Evolutionary conservation across 805 yeast species (phyloP).

Genomic region (Wickerhamomyces pijperi): DNA sequence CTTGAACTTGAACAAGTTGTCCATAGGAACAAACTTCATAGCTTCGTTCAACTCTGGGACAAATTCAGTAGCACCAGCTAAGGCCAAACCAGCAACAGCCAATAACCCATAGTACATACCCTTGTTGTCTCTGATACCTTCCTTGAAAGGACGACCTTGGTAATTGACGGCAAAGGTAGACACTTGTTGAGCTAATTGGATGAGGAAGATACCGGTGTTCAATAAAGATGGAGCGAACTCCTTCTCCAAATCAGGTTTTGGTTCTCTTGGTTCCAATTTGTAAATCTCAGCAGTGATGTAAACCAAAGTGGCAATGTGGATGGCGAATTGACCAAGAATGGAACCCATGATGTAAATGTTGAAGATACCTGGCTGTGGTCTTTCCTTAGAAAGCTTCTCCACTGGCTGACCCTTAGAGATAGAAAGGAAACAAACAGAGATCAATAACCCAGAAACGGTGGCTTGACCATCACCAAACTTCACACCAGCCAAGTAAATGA

Average conservation of each 20-base stretch:
- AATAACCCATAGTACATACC: slow-evolving; percentile 95
- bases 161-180: slow-evolving; percentile 96
- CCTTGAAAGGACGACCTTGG: slow-evolving; percentile 94
- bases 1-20: slow-evolving; percentile 56
- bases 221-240: slow-evolving; percentile 80
- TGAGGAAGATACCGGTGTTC: slow-evolving; percentile 90
- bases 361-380: slow-evolving; percentile 97
- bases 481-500: slow-evolving; percentile 91
- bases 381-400: slow-evolving; percentile 77
- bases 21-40: slow-evolving; percentile 87
- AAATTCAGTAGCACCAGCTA: slow-evolving; percentile 89
- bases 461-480: slow-evolving; percentile 97
- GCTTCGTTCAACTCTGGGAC: slow-evolving; percentile 90
- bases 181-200: slow-evolving; percentile 92
- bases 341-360: slow-evolving; percentile 96
- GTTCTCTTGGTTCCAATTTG: slow-evolving; percentile 84
- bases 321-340: slow-evolving; percentile 89
- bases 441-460: slow-evolving; percentile 87
- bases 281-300: slow-evolving; percentile 80
- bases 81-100: slow-evolving; percentile 81
- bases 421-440: slow-evolving; percentile 89
- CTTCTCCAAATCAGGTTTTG: slow-evolving; percentile 81
- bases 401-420: slow-evolving; percentile 90
- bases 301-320: slow-evolving; percentile 74
- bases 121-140: slow-evolving; percentile 77